Conservation (phyloP, 2,329 filamentous ascomycete species). For the Rosellinia necatrix region DNA sequence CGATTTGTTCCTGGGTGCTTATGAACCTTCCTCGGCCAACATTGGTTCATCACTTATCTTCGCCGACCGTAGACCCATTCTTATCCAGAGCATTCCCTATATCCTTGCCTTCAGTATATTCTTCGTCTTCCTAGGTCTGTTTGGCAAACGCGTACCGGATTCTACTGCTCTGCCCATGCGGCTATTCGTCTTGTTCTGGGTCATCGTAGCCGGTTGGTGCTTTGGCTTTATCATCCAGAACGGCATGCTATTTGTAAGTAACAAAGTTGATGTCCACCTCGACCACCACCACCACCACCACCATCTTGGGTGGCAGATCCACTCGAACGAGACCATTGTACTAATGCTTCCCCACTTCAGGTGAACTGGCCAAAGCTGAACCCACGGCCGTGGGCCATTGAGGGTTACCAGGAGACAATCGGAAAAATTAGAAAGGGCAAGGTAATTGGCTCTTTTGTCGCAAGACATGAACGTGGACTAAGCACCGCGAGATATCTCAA, state of each 20-base stretch:
- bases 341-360: conserved; percentile 51
- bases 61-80: conserved; percentile 79
- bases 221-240: conserved; percentile 79
- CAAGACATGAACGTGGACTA: conserved; percentile 77
- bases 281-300: too few relatives aligned
- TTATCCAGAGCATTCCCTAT: conserved; percentile 94
- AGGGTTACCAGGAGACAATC: conserved; percentile 88
- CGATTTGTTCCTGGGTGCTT: conserved; percentile 88
- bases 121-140: conserved; percentile 74
- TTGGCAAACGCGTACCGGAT: conserved; percentile 73
- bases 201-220: conserved; percentile 71
- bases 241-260: conserved; percentile 91
- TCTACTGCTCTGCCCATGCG: conserved; percentile 80
- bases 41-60: conserved; percentile 78
- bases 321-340: neutral
- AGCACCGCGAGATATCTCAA: conserved; percentile 83
- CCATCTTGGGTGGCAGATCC: neutral
- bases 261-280: too few relatives aligned
- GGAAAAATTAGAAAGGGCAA: conserved; percentile 80
- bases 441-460: conserved; percentile 76
- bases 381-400: conserved; percentile 80
- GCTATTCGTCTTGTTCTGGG: conserved; percentile 80
- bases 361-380: conserved; percentile 99
- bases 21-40: conserved; percentile 73
- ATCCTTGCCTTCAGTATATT: conserved; percentile 85